A percentile compares a stretch with the other conserved stretches of the same genome.
phyloP scores from a whole-genome alignment of 1,284 basidiomycete species.

The Apiotrichum mycotoxinovorans region DNA sequence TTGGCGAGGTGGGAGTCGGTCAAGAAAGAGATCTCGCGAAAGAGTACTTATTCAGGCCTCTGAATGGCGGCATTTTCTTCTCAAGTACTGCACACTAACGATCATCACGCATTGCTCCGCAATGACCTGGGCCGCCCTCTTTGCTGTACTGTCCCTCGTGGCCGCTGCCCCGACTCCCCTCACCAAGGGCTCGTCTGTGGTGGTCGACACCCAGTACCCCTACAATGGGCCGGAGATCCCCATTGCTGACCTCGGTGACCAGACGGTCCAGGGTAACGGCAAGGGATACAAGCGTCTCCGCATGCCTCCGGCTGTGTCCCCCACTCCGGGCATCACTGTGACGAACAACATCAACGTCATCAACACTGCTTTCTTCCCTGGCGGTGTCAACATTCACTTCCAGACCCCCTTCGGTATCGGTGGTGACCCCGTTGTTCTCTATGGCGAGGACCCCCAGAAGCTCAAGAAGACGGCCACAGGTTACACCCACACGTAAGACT shows the following conservation, averaged over 20 bases:
- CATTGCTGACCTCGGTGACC: constrained; percentile 29
- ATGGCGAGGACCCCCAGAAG: constrained; percentile 16
- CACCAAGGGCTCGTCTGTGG: background rate
- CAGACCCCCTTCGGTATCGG: constrained; percentile 36
- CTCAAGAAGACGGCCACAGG: constrained; percentile 21
- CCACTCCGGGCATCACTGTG: constrained; percentile 13
- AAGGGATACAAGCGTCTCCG: constrained; percentile 26
- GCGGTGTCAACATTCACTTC: constrained; percentile 36
- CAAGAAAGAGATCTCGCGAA: too few relatives aligned
- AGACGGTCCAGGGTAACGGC: constrained; percentile 24
- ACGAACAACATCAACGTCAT: constrained; percentile 43
- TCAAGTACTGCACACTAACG: too few relatives aligned
- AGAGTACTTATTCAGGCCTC: too few relatives aligned
- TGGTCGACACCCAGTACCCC: constrained; percentile 20
- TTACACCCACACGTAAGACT: constrained; percentile 20
- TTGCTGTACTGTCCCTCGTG: background rate
- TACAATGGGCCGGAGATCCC: constrained; percentile 31
- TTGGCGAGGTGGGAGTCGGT: too few relatives aligned
- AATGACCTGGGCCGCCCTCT: background rate
- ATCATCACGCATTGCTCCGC: too few relatives aligned
- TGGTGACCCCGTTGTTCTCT: constrained; percentile 22
- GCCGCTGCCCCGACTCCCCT: background rate
- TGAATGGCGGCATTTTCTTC: too few relatives aligned
- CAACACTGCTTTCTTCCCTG: constrained; percentile 24
- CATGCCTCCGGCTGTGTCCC: constrained; percentile 22